A percentile compares a stretch with the other conserved stretches of the same genome.
phyloP scores from a whole-genome alignment of 108 stramenopile species.

The Nitzschia sp. region DNA sequence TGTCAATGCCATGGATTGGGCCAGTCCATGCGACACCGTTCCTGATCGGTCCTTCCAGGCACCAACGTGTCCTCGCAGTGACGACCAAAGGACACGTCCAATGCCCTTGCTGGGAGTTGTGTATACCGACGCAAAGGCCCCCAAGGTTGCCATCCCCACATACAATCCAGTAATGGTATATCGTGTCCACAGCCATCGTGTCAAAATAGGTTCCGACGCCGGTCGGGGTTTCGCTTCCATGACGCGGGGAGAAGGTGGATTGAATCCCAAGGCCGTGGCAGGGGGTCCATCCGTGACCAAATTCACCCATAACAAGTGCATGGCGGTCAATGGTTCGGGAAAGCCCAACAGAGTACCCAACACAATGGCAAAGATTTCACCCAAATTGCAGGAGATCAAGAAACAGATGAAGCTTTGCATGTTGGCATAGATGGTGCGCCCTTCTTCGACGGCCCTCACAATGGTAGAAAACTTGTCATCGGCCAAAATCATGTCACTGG shows the following conservation, averaged over 20 bases:
- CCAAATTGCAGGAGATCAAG: conserved; percentile 97
- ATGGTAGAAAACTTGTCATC: conserved; percentile 99
- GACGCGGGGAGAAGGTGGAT: conserved; percentile 89
- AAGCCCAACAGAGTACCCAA: conserved; percentile 88
- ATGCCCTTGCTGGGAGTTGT: conserved; percentile 50
- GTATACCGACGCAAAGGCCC: conserved; percentile 90
- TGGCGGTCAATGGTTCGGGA: conserved; percentile 95
- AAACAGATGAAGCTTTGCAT: conserved; percentile 99
- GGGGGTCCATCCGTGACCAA: conserved; percentile 98
- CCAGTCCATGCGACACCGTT: conserved; percentile 17
- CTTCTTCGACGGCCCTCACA: conserved; percentile 95
- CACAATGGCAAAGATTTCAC: conserved; percentile 94
- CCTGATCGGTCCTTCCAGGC: conserved; percentile 5
- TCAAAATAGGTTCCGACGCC: conserved; percentile 93
- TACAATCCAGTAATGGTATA: conserved; percentile 93
- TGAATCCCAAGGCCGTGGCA: conserved; percentile 97
- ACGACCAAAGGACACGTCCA: conserved; percentile 51
- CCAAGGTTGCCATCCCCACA: conserved; percentile 95
- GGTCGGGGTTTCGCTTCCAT: conserved; percentile 89
- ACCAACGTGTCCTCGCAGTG: conserved; percentile 52
- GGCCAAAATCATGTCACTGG: conserved; percentile 93
- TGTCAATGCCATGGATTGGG: conserved; percentile 90
- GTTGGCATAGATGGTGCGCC: conserved; percentile 95
- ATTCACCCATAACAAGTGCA: conserved; percentile 98
- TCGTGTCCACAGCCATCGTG: conserved; percentile 91